phyloP scores from a whole-genome alignment of 352 stramenopile species.

The Phytophthora palmivora region DNA sequence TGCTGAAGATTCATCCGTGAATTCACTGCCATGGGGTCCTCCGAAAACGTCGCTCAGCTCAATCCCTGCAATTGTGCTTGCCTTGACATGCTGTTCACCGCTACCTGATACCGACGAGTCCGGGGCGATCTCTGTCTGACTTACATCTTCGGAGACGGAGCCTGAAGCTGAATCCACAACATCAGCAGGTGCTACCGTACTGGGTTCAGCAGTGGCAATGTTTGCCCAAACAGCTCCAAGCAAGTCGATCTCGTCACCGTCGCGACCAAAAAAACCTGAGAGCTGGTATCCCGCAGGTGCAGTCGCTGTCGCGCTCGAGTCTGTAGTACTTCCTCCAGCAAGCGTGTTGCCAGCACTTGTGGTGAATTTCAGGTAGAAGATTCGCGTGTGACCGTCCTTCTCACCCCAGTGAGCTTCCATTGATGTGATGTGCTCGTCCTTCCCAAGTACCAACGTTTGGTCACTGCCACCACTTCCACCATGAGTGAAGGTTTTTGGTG shows the following conservation, averaged over 20 bases:
- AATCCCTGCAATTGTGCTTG: constrained; percentile 20
- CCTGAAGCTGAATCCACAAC: constrained; percentile 2
- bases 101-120: constrained; percentile 23
- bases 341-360: constrained; percentile 25
- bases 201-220: constrained; percentile 6
- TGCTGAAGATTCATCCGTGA: constrained; percentile 40
- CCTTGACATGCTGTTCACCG: constrained; percentile 15
- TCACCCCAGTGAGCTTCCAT: constrained; percentile 35
- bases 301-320: constrained; percentile 10
- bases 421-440: constrained; percentile 23
- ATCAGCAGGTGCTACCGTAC: constrained; percentile 6
- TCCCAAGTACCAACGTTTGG: constrained; percentile 18
- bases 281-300: constrained; percentile 26
- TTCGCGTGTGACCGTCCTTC: constrained; percentile 19
- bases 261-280: constrained; percentile 19
- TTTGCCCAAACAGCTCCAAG: constrained; percentile 26
- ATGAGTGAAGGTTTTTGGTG: constrained; percentile 17
- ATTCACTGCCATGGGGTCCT: constrained; percentile 48
- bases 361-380: constrained; percentile 31
- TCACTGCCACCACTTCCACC: constrained; percentile 18
- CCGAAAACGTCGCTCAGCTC: constrained; percentile 43
- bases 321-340: constrained; percentile 13
- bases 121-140: constrained; percentile 7
- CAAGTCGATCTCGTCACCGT: constrained; percentile 29
- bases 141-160: constrained; percentile 15